Evolutionary conservation across 306 rosid species (phyloP).

Genomic region (Senna siamea): DNA sequence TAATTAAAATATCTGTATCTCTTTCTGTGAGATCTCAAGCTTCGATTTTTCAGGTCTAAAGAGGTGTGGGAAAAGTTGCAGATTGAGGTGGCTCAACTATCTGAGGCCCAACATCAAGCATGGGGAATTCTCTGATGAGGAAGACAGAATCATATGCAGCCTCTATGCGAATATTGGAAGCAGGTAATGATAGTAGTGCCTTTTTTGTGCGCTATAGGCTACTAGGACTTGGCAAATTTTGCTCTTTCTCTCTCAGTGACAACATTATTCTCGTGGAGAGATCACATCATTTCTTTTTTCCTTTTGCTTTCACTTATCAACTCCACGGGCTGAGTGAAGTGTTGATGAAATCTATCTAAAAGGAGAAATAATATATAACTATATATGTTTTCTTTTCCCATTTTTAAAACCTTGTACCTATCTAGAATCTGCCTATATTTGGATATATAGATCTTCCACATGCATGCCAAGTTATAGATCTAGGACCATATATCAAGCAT

Average conservation of each 20-base stretch:
- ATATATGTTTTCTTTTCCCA: neutral
- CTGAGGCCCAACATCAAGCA: slow-evolving; percentile 96
- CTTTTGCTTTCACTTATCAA: slow-evolving; percentile 8
- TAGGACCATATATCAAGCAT: slow-evolving; percentile 36
- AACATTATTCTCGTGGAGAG: slow-evolving; percentile 10
- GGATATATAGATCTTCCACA: slow-evolving; percentile 34
- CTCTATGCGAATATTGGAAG: slow-evolving; percentile 93
- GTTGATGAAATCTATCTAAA: slow-evolving; percentile 35
- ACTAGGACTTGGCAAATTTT: slow-evolving; percentile 3
- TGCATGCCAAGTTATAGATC: slow-evolving; percentile 59
- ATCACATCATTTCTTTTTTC: neutral
- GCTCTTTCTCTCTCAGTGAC: slow-evolving; percentile 24
- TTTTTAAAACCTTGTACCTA: neutral
- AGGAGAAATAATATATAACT: neutral
- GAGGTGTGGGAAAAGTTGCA: slow-evolving; percentile 98
- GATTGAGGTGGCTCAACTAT: slow-evolving; percentile 98
- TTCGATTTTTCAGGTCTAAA: slow-evolving; percentile 60
- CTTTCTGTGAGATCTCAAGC: slow-evolving; percentile 13
- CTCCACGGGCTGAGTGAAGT: neutral
- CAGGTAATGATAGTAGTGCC: slow-evolving; percentile 52
- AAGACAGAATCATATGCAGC: slow-evolving; percentile 87
- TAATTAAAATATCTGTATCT: neutral
- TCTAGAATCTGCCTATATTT: slow-evolving; percentile 44
- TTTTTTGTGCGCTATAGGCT: slow-evolving; percentile 5
- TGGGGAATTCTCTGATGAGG: slow-evolving; percentile 92